Conservation (phyloP, 2,329 filamentous ascomycete genomes). For the Epichloe baconii region DNA sequence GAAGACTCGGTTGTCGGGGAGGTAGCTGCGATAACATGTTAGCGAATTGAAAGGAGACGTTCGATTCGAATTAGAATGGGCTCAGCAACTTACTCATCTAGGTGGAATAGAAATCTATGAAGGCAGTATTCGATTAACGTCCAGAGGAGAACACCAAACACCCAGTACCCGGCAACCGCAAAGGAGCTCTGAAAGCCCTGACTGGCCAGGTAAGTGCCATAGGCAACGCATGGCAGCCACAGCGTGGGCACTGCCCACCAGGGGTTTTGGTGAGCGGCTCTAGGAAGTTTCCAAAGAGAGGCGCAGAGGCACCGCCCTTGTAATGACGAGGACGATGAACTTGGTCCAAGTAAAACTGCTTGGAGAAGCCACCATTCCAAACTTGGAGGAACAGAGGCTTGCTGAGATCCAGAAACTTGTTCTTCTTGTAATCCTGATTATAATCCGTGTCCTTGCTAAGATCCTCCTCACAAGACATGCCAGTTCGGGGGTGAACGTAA, state of each 20-base stretch:
- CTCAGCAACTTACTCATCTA: slow-evolving; percentile 64
- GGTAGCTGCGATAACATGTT: slow-evolving; percentile 41
- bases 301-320: slow-evolving; percentile 81
- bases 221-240: slow-evolving; percentile 72
- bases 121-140: slow-evolving; percentile 79
- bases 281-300: slow-evolving; percentile 95
- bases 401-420: slow-evolving; percentile 89
- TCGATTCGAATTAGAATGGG: not conserved
- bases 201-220: slow-evolving; percentile 54
- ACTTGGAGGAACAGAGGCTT: slow-evolving; percentile 78
- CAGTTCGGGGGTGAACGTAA: slow-evolving; percentile 51
- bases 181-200: slow-evolving; percentile 41
- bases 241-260: slow-evolving; percentile 82
- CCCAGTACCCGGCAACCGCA: slow-evolving; percentile 47
- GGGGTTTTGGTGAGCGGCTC: slow-evolving; percentile 92
- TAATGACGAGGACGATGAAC: slow-evolving; percentile 94
- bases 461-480: slow-evolving; percentile 82
- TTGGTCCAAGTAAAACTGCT: slow-evolving; percentile 94
- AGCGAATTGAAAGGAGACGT: slow-evolving; percentile 12
- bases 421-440: slow-evolving; percentile 62
- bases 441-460: slow-evolving; percentile 75
- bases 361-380: slow-evolving; percentile 76
- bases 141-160: slow-evolving; percentile 66
- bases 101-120: slow-evolving; percentile 85
- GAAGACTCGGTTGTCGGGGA: slow-evolving; percentile 82